phyloP scores from a whole-genome alignment of 305 asterid genomes.

The Rubia balearica region DNA sequence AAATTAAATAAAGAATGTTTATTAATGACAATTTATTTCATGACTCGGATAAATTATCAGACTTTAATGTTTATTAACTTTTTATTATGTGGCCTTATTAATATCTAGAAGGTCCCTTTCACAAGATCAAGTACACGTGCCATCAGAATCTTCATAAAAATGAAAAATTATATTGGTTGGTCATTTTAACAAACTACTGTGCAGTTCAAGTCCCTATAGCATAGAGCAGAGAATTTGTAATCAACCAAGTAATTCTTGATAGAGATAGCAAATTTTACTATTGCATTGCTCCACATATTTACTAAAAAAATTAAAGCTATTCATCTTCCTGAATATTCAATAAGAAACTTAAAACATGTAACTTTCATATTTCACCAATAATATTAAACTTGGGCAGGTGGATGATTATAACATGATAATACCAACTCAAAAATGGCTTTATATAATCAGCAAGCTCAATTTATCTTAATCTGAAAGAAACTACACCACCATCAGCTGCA shows the following conservation, averaged over 20 bases:
- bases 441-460: background rate
- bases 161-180: background rate
- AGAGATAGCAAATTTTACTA: background rate
- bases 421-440: background rate
- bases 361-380: background rate
- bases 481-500: background rate
- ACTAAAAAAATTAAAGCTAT: background rate
- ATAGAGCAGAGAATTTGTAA: background rate
- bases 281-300: background rate
- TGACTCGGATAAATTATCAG: background rate
- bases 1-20: background rate
- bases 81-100: background rate
- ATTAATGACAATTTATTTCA: background rate
- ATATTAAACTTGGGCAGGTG: background rate
- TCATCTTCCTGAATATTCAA: background rate
- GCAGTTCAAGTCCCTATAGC: background rate
- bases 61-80: background rate
- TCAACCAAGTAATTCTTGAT: background rate
- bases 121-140: background rate
- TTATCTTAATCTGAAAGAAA: conserved; percentile 2
- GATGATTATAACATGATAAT: background rate
- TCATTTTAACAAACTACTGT: background rate
- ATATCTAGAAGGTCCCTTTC: background rate
- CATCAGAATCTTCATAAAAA: background rate
- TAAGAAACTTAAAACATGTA: background rate